Percentiles rank a stretch among this genome's conserved stretches.
These are phyloP conservation scores for Kluyveromyces wickerhamii DNA, from an alignment of 805 yeast species.

Conservation along the genomic window DNA sequence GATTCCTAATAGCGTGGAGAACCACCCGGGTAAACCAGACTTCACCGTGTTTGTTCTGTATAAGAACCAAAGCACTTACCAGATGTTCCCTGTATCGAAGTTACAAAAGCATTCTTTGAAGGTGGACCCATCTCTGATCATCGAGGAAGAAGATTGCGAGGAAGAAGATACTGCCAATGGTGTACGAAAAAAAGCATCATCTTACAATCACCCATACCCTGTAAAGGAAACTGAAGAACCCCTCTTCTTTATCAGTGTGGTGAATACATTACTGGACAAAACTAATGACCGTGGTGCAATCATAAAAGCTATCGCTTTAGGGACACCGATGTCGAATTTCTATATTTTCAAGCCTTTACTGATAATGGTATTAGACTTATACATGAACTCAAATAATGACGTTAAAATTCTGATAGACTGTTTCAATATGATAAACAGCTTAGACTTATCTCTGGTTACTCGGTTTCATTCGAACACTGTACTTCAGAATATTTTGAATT, in stretches of 20 bases:
- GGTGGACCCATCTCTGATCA: slow-evolving; percentile 12
- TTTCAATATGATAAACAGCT: slow-evolving; percentile 20
- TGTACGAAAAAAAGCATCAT: not conserved
- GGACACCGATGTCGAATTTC: slow-evolving; percentile 46
- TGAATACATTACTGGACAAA: slow-evolving; percentile 38
- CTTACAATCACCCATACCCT: slow-evolving; percentile 4
- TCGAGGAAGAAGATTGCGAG: slow-evolving; percentile 9
- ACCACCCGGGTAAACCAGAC: slow-evolving; percentile 43
- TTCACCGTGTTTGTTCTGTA: slow-evolving; percentile 50
- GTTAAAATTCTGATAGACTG: slow-evolving; percentile 15
- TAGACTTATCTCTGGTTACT: slow-evolving; percentile 17
- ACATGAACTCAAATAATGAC: slow-evolving; percentile 15
- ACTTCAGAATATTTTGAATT: slow-evolving; percentile 18
- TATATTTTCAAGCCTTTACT: slow-evolving; percentile 53
- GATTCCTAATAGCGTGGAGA: slow-evolving; percentile 56
- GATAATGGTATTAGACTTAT: slow-evolving; percentile 39
- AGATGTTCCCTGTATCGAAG: slow-evolving; percentile 19
- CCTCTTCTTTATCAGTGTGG: slow-evolving; percentile 49
- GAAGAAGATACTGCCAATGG: slow-evolving; percentile 9
- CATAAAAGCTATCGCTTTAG: slow-evolving; percentile 51
- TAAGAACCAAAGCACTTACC: slow-evolving; percentile 23
- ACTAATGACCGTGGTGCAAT: slow-evolving; percentile 48
- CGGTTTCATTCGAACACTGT: slow-evolving; percentile 11
- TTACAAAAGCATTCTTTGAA: slow-evolving; percentile 12
- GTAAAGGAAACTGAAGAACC: slow-evolving; percentile 21